phyloP scores from a whole-genome alignment of 2,329 filamentous ascomycete species.

The Escovopsis weberi region DNA sequence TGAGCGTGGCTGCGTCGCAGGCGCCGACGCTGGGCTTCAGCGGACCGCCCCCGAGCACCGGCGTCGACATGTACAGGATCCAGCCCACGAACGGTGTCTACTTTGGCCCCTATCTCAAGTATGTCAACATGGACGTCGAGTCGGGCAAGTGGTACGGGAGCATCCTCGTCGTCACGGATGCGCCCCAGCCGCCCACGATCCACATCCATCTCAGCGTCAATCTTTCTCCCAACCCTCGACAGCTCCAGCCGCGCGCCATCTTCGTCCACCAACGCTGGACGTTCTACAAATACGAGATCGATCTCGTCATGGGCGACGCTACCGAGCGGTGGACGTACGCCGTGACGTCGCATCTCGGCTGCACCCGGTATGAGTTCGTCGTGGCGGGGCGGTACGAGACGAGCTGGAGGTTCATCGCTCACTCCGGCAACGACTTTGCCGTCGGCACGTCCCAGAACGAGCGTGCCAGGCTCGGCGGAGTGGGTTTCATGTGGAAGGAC shows the following conservation, averaged over 20 bases:
- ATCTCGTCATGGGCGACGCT: conserved; percentile 76
- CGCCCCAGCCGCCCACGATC: conserved; percentile 84
- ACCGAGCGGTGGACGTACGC: conserved; percentile 93
- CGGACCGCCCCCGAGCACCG: conserved; percentile 74
- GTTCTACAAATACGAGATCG: conserved; percentile 89
- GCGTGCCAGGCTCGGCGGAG: conserved; percentile 68
- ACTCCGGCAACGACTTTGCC: conserved; percentile 92
- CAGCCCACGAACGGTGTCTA: conserved; percentile 92
- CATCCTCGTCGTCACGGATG: conserved; percentile 84
- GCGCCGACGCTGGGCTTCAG: conserved; percentile 72
- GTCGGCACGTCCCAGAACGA: conserved; percentile 78
- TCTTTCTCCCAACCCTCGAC: conserved; percentile 80
- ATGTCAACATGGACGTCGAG: conserved; percentile 94
- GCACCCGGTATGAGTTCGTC: conserved; percentile 95
- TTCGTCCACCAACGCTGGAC: conserved; percentile 85
- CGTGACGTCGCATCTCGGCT: conserved; percentile 90
- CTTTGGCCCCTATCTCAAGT: conserved; percentile 90
- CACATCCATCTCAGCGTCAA: conserved; percentile 86
- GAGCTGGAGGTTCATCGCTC: conserved; percentile 90
- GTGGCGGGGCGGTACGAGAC: conserved; percentile 82
- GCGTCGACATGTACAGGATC: conserved; percentile 88
- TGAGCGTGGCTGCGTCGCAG: conserved; percentile 61
- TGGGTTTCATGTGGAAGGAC: conserved; percentile 98
- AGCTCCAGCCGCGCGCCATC: conserved; percentile 70
- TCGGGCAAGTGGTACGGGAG: conserved; percentile 84